Percentiles rank a stretch among this genome's conserved stretches.
These are phyloP conservation scores for Alternaria rosae DNA, from an alignment of 2,329 filamentous ascomycete species.

Conservation along the genomic window DNA sequence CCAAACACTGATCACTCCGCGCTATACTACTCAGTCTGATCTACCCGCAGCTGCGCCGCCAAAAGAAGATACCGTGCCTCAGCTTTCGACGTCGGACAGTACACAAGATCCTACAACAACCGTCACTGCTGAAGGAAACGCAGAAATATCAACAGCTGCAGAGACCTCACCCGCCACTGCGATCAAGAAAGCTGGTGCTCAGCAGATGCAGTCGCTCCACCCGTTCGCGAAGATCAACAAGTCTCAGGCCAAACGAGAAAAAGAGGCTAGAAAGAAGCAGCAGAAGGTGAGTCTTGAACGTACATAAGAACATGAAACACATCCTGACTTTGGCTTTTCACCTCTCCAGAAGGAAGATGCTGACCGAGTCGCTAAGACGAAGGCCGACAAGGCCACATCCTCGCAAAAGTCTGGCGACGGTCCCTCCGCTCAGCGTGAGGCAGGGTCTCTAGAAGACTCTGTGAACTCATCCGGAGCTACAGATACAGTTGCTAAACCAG, in stretches of 20 bases:
- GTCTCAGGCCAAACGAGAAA: conserved; percentile 42
- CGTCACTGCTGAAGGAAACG: neutral
- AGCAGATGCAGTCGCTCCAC: conserved; percentile 40
- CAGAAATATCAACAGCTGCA: neutral
- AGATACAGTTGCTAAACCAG: neutral
- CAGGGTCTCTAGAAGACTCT: neutral
- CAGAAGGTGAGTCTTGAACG: conserved; percentile 17
- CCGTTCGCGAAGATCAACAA: conserved; percentile 40
- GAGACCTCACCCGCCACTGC: conserved; percentile 1
- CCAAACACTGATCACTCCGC: neutral
- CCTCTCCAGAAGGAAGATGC: conserved; percentile 24
- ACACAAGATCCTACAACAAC: neutral
- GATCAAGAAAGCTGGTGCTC: conserved; percentile 31
- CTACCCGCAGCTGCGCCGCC: neutral
- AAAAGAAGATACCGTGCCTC: neutral
- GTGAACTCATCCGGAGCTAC: neutral
- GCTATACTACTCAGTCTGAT: neutral
- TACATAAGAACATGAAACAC: neutral
- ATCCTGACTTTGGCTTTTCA: neutral
- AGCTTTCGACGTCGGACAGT: neutral
- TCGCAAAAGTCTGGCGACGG: conserved; percentile 4
- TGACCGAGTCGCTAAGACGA: conserved; percentile 12
- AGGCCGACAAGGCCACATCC: conserved; percentile 11
- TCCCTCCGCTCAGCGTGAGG: conserved; percentile 1
- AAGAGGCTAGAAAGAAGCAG: conserved; percentile 48